Evolutionary conservation across 805 yeast species (phyloP), one percentile per base, ranked within the genome.

Genomic region (Nakazawaea ernobii): DNA sequence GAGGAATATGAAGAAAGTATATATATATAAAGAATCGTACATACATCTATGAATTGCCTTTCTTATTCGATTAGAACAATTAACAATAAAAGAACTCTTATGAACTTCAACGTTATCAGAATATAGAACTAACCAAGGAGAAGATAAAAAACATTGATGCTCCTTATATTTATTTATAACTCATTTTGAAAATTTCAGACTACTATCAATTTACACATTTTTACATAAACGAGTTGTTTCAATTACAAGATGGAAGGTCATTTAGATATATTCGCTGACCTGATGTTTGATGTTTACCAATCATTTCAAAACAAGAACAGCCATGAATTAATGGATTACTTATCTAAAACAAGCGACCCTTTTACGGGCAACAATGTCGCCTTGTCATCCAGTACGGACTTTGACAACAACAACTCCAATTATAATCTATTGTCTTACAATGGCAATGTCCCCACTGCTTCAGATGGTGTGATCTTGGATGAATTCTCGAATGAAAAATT

Each of bases 231-330:
- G 33, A 30, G n/a, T 11, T 11, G 2, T 4, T 6, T 30, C 33
- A 37, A 26, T 20, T 39, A 3, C 24, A 39, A 11, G 13, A 42
- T 42, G 45, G 45, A 42, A 32, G 13, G 35, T 35, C 45, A 28
- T 14, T 35, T 24, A 14, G 42, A 44, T 26, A 9, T 37, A 8
- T 44, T 44, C 13, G 26, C 32, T 7, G 42, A 44, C 11, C 42
- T 32, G 42, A 38, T 44, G 47, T 30, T 44, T 30, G 47, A 44
- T 37, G 47, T 44, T 6, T 44, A 44, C n/a, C 47, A 44, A 43
- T 10, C 28, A 10, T 32, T 32, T 32, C 44, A 41, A 33, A 20
- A 24, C 30, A 41, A 41, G 26, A 11, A 14, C 14, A 9, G 15
- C 6, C 20, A 15, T 39, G 27, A 28, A 28, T 14, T 36, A 24